phyloP scores from a whole-genome alignment of 768 basidiomycete genomes.

The Epithele typhae region DNA sequence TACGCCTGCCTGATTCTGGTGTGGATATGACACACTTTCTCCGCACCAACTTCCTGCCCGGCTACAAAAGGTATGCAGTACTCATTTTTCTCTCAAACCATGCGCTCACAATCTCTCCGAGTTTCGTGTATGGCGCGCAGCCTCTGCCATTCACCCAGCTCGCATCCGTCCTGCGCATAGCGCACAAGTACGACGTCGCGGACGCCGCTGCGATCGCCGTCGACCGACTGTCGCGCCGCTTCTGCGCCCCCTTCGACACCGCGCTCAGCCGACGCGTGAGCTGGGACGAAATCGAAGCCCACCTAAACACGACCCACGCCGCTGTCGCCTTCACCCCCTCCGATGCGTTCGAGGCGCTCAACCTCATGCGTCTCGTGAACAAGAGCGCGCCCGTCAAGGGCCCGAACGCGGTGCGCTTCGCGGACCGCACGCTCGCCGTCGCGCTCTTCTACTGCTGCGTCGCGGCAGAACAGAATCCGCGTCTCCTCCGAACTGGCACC shows the following conservation, averaged over 20 bases:
- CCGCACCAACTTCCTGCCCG: constrained; percentile 1
- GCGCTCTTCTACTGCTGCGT: no score
- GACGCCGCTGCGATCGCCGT: neutral
- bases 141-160: neutral
- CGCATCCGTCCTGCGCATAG: constrained; percentile 4
- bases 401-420: constrained; percentile 1
- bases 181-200: constrained; percentile 6
- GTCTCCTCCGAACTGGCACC: no score
- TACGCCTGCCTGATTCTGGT: constrained; percentile 6
- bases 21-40: constrained; percentile 6
- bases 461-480: no score
- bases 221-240: neutral
- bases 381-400: constrained; percentile 1
- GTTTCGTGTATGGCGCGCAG: no score
- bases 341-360: constrained; percentile 4
- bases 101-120: no score
- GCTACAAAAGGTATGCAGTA: neutral
- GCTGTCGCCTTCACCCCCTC: no score
- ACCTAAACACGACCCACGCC: no score
- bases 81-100: no score
- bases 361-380: constrained; percentile 4
- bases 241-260: neutral
- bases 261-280: neutral
- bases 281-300: no score
- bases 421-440: no score